Evolutionary conservation across 352 stramenopile genomes (phyloP).

Genomic region (Globisporangium lucens): DNA sequence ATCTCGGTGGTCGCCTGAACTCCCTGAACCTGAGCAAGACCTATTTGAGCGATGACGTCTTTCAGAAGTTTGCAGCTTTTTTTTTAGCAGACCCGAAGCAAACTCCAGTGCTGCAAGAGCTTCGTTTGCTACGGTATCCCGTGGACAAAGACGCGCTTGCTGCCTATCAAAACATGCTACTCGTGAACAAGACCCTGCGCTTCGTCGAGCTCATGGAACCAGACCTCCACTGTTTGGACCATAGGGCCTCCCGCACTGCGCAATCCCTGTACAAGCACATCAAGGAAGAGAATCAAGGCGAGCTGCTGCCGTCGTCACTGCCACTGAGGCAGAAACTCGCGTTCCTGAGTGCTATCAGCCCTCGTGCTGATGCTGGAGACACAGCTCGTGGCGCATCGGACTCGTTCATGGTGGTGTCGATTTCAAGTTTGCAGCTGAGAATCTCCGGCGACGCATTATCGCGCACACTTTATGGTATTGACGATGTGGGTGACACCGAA

Average conservation of each 20-base stretch:
- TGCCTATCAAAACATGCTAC: background rate
- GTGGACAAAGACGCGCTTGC: background rate
- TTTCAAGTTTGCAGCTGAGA: conserved; percentile 7
- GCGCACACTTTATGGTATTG: too few relatives aligned
- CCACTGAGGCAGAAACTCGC: conserved; percentile 6
- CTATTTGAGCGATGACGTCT: background rate
- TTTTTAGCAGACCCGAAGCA: background rate
- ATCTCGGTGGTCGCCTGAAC: background rate
- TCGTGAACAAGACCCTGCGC: conserved; percentile 9
- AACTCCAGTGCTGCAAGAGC: conserved; percentile 7
- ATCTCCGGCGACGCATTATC: background rate
- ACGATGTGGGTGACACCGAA: too few relatives aligned
- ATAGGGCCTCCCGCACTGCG: background rate
- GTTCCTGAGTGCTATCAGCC: conserved; percentile 4
- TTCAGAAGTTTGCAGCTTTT: background rate
- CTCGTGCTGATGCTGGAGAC: background rate
- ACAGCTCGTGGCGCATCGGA: background rate
- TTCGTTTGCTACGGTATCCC: background rate
- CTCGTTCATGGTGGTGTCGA: conserved; percentile 1
- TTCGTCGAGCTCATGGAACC: background rate
- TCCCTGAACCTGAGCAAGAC: conserved; percentile 8
- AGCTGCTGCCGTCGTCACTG: background rate
- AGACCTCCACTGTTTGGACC: background rate
- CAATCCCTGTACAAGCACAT: background rate
- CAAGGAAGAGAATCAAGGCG: conserved; percentile 1